Evolutionary conservation across 2,329 filamentous ascomycete species (phyloP), one percentile per base, ranked within the genome.

Genomic region (Phaeophleospora eucalypticola): DNA sequence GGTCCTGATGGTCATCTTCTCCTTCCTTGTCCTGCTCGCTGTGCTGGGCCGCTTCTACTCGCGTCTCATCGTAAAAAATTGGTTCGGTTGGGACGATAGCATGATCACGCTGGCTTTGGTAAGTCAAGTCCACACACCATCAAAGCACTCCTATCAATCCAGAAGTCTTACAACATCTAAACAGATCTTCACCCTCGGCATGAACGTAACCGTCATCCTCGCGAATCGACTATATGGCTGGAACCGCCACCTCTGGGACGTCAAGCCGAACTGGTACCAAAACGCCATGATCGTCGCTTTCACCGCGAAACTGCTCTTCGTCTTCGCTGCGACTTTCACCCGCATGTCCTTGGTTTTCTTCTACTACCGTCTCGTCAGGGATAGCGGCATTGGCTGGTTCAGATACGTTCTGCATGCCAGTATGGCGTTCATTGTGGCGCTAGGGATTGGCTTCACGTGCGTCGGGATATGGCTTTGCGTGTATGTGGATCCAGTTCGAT

Each of bases 281-380:
- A 43, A 40, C 19, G 62, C 64, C 4, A 53, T 57, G 17, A 69
- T 71, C 45, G 64, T 71, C 12, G 71, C 69, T 2, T 66, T 74
- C 55, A 57, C 60, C 1, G 64, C 71, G 3, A 74, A 74, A 52
- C 42, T 71, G 4, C 55, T 70, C 3, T 74, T 73, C 51, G 65
- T 64, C 2, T 55, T 65, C 10, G 70, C 71, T 2, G 62, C 71
- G 1, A 69, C 67, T 0, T 73, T 72, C 46, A 73, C 70, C 0
- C 61, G 72, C 14, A 58, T 72, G 14, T 72, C 69, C 0, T 58
- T 75, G 7, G 66, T 73, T 27, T 68, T 61, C 53, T 72, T 74
- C 54, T 75, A 74, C 52, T 73, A 72, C 43, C 66, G 72, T 10
- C 59, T 74, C 8, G 61, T 73, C 6, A 48, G 64, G 8, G 70